Conservation (phyloP, 2,329 filamentous ascomycete genomes). For the Xylariaceae sp. region DNA sequence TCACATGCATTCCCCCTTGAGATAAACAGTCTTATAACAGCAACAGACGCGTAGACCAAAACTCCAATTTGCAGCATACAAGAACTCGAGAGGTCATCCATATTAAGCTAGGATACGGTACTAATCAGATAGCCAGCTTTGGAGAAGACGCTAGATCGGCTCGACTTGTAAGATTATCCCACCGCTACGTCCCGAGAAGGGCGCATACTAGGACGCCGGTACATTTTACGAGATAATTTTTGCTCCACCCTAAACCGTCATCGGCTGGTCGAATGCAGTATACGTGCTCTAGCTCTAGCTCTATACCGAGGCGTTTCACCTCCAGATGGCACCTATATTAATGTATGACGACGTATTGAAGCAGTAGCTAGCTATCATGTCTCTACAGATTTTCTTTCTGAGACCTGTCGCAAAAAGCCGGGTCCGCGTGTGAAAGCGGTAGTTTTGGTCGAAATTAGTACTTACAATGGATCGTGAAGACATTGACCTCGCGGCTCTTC, state of each 20-base stretch:
- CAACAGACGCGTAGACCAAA: too few relatives aligned
- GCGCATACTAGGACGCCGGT: not conserved
- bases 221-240: constrained; percentile 24
- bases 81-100: too few relatives aligned
- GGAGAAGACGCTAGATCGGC: not conserved
- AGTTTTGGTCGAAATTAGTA: not conserved
- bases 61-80: too few relatives aligned
- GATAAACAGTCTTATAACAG: too few relatives aligned
- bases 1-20: too few relatives aligned
- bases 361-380: not conserved
- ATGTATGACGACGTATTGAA: not conserved
- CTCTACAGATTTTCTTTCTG: not conserved
- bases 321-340: not conserved
- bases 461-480: constrained; percentile 16
- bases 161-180: not conserved
- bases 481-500: constrained; percentile 15
- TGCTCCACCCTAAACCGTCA: constrained; percentile 19
- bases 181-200: constrained; percentile 4
- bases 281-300: constrained; percentile 7
- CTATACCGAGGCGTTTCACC: not conserved
- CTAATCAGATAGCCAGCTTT: constrained; percentile 8
- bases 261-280: constrained; percentile 19
- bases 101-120: too few relatives aligned
- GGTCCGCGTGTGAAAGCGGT: too few relatives aligned
- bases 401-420: too few relatives aligned